These are phyloP conservation scores for Coemansia sp. DNA, from an alignment of 192 early-diverging fungal species.

Conservation along the genomic window DNA sequence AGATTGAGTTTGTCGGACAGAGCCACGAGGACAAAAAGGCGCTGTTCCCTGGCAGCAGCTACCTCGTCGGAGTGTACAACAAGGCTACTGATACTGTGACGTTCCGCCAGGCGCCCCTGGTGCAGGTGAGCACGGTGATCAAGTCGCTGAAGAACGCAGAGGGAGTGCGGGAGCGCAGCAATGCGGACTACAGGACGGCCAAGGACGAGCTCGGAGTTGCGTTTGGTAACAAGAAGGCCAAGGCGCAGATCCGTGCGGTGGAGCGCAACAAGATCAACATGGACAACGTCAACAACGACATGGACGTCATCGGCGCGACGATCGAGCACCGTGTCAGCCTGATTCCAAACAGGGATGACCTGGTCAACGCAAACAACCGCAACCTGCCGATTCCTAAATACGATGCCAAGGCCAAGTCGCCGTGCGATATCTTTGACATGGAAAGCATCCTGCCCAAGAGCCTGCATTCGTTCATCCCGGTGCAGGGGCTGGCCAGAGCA, in stretches of 20 bases:
- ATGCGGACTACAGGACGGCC: slow-evolving; percentile 58
- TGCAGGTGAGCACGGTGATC: slow-evolving; percentile 62
- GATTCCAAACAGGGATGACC: slow-evolving; percentile 58
- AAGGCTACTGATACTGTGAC: slow-evolving; percentile 64
- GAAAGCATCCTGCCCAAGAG: slow-evolving; percentile 64
- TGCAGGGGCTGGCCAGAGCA: slow-evolving; percentile 54
- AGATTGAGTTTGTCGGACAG: slow-evolving; percentile 70
- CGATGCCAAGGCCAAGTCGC: slow-evolving; percentile 61
- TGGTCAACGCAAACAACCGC: slow-evolving; percentile 53
- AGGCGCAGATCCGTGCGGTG: slow-evolving; percentile 71
- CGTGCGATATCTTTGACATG: slow-evolving; percentile 77
- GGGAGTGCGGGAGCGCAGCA: slow-evolving; percentile 43
- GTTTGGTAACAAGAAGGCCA: slow-evolving; percentile 90
- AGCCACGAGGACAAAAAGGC: slow-evolving; percentile 59
- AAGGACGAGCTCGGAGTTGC: slow-evolving; percentile 81
- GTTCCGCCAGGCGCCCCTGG: slow-evolving; percentile 61
- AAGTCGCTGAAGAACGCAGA: slow-evolving; percentile 62
- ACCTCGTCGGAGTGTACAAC: slow-evolving; percentile 78
- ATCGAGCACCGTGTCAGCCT: slow-evolving; percentile 63
- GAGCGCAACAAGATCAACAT: slow-evolving; percentile 87
- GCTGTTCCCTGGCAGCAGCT: slow-evolving; percentile 48
- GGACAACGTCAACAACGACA: slow-evolving; percentile 59
- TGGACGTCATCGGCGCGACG: slow-evolving; percentile 60
- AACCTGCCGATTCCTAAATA: slow-evolving; percentile 74
- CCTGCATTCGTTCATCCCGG: slow-evolving; percentile 62